Percentiles rank a stretch among this genome's conserved stretches.
Evolutionary conservation across 192 early-diverging fungal genomes (phyloP).

Genomic region (Gamsiella multidivaricata): DNA sequence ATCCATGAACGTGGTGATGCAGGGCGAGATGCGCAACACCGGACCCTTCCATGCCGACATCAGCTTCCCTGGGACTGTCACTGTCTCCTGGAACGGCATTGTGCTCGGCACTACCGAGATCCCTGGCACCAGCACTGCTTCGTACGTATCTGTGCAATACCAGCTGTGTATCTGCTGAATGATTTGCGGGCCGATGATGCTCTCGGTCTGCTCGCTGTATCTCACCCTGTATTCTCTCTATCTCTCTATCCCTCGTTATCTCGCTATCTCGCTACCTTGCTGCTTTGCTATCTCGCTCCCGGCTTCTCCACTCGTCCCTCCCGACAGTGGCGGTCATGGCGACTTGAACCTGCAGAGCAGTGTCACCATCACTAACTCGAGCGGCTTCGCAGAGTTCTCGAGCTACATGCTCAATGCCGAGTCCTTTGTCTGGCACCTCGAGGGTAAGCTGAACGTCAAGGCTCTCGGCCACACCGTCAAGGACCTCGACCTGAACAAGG

Average conservation of each 20-base stretch:
- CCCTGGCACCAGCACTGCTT: slow-evolving; percentile 1
- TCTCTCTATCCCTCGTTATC: too few species aligned
- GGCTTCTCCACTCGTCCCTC: neutral
- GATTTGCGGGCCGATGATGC: too few species aligned
- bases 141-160: too few species aligned
- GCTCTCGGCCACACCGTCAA: slow-evolving; percentile 57
- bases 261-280: neutral
- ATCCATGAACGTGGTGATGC: slow-evolving; percentile 22
- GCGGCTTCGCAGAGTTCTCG: slow-evolving; percentile 59
- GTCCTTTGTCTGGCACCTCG: slow-evolving; percentile 59
- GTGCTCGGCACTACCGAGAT: too few species aligned
- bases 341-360: slow-evolving; percentile 15
- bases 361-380: slow-evolving; percentile 54
- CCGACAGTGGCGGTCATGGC: slow-evolving; percentile 23
- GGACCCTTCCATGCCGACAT: too few species aligned
- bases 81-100: slow-evolving; percentile 46
- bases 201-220: too few species aligned
- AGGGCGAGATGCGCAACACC: slow-evolving; percentile 41
- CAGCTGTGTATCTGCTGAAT: too few species aligned
- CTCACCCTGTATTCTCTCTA: too few species aligned
- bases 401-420: slow-evolving; percentile 60
- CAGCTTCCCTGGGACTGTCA: slow-evolving; percentile 42
- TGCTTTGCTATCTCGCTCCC: neutral
- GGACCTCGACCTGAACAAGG: slow-evolving; percentile 59
- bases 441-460: slow-evolving; percentile 56